Percentiles rank a stretch among this genome's conserved stretches.
phyloP scores from a whole-genome alignment of 208 protist species.

The Polymyxa betae region DNA sequence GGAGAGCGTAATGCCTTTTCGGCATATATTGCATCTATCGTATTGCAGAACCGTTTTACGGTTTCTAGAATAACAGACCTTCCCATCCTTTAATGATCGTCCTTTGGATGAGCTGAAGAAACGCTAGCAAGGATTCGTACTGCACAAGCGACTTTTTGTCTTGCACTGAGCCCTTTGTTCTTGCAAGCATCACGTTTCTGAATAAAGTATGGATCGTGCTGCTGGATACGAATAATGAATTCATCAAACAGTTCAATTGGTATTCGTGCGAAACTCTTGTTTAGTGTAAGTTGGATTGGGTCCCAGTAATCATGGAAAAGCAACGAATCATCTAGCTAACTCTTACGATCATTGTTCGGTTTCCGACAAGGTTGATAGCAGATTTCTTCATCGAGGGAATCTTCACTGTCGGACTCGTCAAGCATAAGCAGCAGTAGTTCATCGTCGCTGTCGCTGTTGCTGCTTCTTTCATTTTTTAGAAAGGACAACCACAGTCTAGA shows the following conservation, averaged over 20 bases:
- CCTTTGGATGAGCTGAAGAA: background rate
- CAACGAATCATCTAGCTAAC: background rate
- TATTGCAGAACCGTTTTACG: background rate
- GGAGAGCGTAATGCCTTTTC: background rate
- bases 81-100: background rate
- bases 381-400: no score
- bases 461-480: no score
- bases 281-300: background rate
- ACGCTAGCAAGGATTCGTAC: background rate
- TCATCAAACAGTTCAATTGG: slow-evolving; percentile 14
- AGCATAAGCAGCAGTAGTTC: no score
- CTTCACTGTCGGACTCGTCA: no score
- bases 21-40: background rate
- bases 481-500: no score
- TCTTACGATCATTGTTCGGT: slow-evolving; percentile 13
- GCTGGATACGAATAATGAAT: background rate
- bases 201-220: no score
- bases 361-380: background rate
- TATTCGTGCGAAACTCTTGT: background rate
- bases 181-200: background rate
- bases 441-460: no score
- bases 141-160: background rate
- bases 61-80: background rate
- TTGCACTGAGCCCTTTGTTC: background rate
- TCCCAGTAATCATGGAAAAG: slow-evolving; percentile 33